Evolutionary conservation across 2,329 filamentous ascomycete genomes (phyloP), one percentile per base, ranked within the genome.

Genomic region (Tolypocladium amazonense): DNA sequence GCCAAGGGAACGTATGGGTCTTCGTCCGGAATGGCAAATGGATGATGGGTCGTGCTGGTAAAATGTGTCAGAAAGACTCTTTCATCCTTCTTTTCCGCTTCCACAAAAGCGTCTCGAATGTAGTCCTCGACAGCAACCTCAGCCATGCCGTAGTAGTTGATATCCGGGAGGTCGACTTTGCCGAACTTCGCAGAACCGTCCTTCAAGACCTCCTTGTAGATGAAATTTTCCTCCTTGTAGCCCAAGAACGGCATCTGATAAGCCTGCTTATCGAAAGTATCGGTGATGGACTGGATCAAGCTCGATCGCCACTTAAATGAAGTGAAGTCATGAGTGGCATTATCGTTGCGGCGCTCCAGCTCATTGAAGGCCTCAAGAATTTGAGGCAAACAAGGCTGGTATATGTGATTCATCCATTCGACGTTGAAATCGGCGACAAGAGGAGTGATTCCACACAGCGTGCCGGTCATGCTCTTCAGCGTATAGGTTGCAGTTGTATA

Each of bases 381-480:
- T 2, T 75, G 77, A 0, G 77, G 72, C 56, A 79, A 61, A 50
- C 77, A 79, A 0, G 77, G 77, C 56, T 79, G 76, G 62, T 79
- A 79, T 18, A 78, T 66, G 58, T 78, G 74, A 23, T 76, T 66
- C 14, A 69, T 62, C 57, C 72, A 73, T 60, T 79, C 77, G 18
- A 71, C 66, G 58, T 79, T 77, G 58, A 76, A 75, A 55, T 79
- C 76, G 2, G 70, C 73, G 1, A 76, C 71, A 12, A 79, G 62
- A 0, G 76, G 76, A 0, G 68, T 71, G 15, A 78, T 65, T 4
- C 77, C 76, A 50, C 77, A 79, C 3, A 78, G 60, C 3, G 74
- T 75, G 4, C 72, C 76, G 0, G 70, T 67, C 38, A 78, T 55
- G 59, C 75, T 77, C 65, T 79, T 79, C 54, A 77, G 67, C 0